A percentile compares a stretch with the other conserved stretches of the same genome.
Evolutionary conservation across 2,329 filamentous ascomycete species (phyloP).

Genomic region (Coleophoma eucalyptorum): DNA sequence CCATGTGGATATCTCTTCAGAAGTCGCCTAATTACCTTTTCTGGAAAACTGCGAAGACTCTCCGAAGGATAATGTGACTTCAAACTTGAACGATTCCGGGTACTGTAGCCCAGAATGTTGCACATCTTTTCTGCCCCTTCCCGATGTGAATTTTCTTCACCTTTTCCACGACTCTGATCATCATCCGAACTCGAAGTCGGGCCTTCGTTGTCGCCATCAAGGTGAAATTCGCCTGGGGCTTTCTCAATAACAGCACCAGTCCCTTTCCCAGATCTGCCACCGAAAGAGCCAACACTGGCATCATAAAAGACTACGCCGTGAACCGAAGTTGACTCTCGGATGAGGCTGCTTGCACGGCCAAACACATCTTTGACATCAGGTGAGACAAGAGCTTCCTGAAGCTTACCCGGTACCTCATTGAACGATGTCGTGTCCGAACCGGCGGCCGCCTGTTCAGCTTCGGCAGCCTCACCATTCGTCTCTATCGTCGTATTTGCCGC

Average conservation of each 20-base stretch:
- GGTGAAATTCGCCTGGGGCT: slow-evolving; percentile 18
- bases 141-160: background rate
- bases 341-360: slow-evolving; percentile 24
- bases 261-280: slow-evolving; percentile 17
- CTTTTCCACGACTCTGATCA: slow-evolving; percentile 9
- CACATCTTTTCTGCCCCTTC: slow-evolving; percentile 16
- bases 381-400: slow-evolving; percentile 21
- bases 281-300: slow-evolving; percentile 24
- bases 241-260: slow-evolving; percentile 16
- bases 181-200: slow-evolving; percentile 21
- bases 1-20: slow-evolving; percentile 25
- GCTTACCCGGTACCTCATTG: slow-evolving; percentile 13
- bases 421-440: slow-evolving; percentile 13
- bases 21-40: slow-evolving; percentile 20
- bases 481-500: slow-evolving; percentile 11
- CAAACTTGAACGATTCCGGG: slow-evolving; percentile 20
- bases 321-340: slow-evolving; percentile 26
- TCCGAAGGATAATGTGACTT: slow-evolving; percentile 16
- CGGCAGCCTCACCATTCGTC: slow-evolving; percentile 16
- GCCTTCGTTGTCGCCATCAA: slow-evolving; percentile 3
- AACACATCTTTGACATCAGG: slow-evolving; percentile 22
- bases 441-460: slow-evolving; percentile 16
- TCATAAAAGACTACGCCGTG: slow-evolving; percentile 25
- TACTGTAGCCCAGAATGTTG: slow-evolving; percentile 25
- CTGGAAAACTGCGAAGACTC: slow-evolving; percentile 17